phyloP scores from a whole-genome alignment of 768 basidiomycete species.

The Panus rudis region DNA sequence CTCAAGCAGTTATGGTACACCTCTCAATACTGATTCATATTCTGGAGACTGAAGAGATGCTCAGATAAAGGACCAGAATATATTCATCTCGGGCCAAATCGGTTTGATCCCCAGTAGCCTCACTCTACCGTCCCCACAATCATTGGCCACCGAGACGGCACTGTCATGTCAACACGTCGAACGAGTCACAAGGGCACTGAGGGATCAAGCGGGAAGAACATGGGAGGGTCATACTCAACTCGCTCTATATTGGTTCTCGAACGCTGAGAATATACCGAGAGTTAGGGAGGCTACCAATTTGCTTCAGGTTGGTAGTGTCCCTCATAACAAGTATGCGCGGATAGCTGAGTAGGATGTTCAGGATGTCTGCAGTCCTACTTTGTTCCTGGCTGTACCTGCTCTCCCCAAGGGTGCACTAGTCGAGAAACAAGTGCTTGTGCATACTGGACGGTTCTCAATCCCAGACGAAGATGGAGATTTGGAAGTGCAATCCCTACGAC shows the following conservation, averaged over 20 bases:
- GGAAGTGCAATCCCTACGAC: slow-evolving; percentile 26
- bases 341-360: slow-evolving; percentile 12
- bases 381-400: slow-evolving; percentile 56
- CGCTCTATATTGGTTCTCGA: slow-evolving; percentile 67
- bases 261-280: slow-evolving; percentile 29
- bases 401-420: slow-evolving; percentile 67
- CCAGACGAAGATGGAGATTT: slow-evolving; percentile 43
- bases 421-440: slow-evolving; percentile 71
- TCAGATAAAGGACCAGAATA: slow-evolving; percentile 40
- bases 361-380: slow-evolving; percentile 28
- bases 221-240: slow-evolving; percentile 62
- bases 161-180: slow-evolving; percentile 75
- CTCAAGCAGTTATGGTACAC: slow-evolving; percentile 80
- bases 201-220: slow-evolving; percentile 42
- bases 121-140: slow-evolving; percentile 52
- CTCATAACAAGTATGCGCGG: background rate
- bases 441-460: slow-evolving; percentile 53
- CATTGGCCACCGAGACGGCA: slow-evolving; percentile 58
- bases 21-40: background rate
- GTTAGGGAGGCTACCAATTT: slow-evolving; percentile 37
- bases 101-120: slow-evolving; percentile 76
- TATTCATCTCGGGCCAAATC: slow-evolving; percentile 96
- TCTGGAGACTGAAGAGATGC: background rate
- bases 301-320: too few species aligned
- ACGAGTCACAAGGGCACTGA: slow-evolving; percentile 57